Conservation (phyloP, 176 grass and related monocot species). For the Calamus simplicifolius region DNA sequence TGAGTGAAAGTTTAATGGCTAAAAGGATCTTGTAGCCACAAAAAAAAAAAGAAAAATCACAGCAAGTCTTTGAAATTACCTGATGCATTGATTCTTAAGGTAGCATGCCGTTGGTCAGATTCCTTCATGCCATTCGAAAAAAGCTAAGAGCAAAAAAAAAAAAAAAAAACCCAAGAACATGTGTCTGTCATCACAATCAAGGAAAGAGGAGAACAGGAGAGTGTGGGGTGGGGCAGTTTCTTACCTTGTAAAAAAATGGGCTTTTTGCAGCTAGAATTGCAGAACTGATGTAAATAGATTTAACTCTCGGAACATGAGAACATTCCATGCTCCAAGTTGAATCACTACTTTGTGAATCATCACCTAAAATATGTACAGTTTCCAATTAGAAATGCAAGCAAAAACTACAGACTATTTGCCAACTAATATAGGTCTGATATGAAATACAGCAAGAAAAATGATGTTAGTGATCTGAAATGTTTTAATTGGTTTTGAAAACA, state of each 20-base stretch:
- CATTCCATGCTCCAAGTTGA: conserved; percentile 36
- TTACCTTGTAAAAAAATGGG: conserved; percentile 96
- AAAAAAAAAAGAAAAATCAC: too few relatives aligned
- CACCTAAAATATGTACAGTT: conserved; percentile 28
- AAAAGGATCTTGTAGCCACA: too few relatives aligned
- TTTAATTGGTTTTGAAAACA: too few relatives aligned
- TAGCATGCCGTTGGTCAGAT: conserved; percentile 82
- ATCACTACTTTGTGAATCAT: conserved; percentile 56
- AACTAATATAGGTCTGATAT: too few relatives aligned
- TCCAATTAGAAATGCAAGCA: conserved; percentile 8
- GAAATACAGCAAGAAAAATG: too few relatives aligned
- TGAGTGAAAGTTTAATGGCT: too few relatives aligned
- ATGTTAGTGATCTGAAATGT: too few relatives aligned
- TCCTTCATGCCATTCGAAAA: conserved; percentile 99
- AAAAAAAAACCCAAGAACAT: not conserved
- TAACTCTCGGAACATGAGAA: conserved; percentile 46
- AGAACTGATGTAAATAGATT: conserved; percentile 75
- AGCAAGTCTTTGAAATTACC: conserved; percentile 34
- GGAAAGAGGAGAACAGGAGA: conserved; percentile 1
- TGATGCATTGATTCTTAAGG: conserved; percentile 77
- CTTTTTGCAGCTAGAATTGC: conserved; percentile 94
- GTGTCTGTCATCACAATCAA: not conserved
- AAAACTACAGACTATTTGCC: not conserved
- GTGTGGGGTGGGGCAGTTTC: not conserved
- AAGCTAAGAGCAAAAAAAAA: conserved; percentile 32